Conservation (phyloP, 2,329 filamentous ascomycete species). For the Capronia coronata region DNA sequence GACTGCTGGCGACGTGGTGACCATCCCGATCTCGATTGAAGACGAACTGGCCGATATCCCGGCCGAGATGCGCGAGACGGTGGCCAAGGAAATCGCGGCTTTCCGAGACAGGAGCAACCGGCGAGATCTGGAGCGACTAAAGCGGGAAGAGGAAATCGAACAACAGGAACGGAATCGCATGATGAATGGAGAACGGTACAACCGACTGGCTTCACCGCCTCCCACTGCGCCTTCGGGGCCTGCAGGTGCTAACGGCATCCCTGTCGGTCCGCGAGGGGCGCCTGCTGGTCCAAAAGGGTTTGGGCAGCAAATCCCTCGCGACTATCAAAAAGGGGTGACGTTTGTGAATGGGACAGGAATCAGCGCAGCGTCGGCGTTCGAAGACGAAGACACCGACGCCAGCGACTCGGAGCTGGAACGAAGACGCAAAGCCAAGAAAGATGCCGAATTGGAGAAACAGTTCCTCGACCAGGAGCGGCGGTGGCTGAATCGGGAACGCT, state of each 20-base stretch:
- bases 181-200: slow-evolving; percentile 56
- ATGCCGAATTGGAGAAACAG: slow-evolving; percentile 68
- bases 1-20: slow-evolving; percentile 63
- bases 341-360: slow-evolving; percentile 75
- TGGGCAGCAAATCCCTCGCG: slow-evolving; percentile 57
- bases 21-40: slow-evolving; percentile 78
- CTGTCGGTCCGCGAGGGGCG: slow-evolving; percentile 66
- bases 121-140: slow-evolving; percentile 78
- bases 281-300: slow-evolving; percentile 64
- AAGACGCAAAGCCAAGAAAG: slow-evolving; percentile 62
- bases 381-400: slow-evolving; percentile 82
- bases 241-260: slow-evolving; percentile 64
- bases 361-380: slow-evolving; percentile 53
- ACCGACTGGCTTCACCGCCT: slow-evolving; percentile 66
- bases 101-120: slow-evolving; percentile 89
- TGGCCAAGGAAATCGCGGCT: slow-evolving; percentile 86
- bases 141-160: slow-evolving; percentile 87
- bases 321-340: slow-evolving; percentile 68
- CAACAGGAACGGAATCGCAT: slow-evolving; percentile 67
- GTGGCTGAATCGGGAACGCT: slow-evolving; percentile 84
- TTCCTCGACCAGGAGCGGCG: slow-evolving; percentile 81
- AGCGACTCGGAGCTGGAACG: slow-evolving; percentile 79
- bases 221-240: slow-evolving; percentile 56
- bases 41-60: slow-evolving; percentile 95
- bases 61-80: slow-evolving; percentile 89